Conservation (phyloP, 2,329 filamentous ascomycete genomes). For the Scytalidium sp. region DNA sequence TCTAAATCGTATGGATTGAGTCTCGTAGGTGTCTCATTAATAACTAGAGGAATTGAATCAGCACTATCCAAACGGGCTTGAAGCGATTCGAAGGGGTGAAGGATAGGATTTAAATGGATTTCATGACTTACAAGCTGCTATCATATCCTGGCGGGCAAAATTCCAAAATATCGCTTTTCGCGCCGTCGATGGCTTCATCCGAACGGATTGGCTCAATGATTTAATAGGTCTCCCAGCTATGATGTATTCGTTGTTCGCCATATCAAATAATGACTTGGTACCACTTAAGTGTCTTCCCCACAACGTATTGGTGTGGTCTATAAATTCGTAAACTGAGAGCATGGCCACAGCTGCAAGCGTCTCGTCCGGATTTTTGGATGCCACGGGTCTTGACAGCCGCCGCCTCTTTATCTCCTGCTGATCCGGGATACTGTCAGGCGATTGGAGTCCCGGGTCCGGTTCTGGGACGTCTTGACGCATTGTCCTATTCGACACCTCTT, state of each 20-base stretch:
- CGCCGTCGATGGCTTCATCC: conserved; percentile 45
- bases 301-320: conserved; percentile 60
- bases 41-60: too few relatives aligned
- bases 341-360: conserved; percentile 64
- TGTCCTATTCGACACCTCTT: conserved; percentile 28
- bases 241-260: conserved; percentile 47
- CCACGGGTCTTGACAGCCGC: conserved; percentile 35
- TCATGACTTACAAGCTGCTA: conserved; percentile 52
- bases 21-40: conserved; percentile 58
- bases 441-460: conserved; percentile 19
- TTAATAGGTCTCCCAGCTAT: conserved; percentile 30
- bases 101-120: neutral
- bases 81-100: neutral
- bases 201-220: conserved; percentile 30
- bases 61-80: neutral
- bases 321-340: conserved; percentile 64
- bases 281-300: conserved; percentile 65
- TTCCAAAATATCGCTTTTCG: conserved; percentile 64
- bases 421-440: conserved; percentile 18
- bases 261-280: conserved; percentile 58
- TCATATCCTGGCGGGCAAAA: conserved; percentile 63
- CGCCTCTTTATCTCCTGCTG: conserved; percentile 33
- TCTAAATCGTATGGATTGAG: conserved; percentile 59
- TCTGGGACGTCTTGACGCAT: conserved; percentile 16
- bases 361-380: conserved; percentile 51